Base-by-base conservation (phyloP, 2,329 filamentous ascomycete genomes). In the Fusarium neocosmosporiellum region DNA sequence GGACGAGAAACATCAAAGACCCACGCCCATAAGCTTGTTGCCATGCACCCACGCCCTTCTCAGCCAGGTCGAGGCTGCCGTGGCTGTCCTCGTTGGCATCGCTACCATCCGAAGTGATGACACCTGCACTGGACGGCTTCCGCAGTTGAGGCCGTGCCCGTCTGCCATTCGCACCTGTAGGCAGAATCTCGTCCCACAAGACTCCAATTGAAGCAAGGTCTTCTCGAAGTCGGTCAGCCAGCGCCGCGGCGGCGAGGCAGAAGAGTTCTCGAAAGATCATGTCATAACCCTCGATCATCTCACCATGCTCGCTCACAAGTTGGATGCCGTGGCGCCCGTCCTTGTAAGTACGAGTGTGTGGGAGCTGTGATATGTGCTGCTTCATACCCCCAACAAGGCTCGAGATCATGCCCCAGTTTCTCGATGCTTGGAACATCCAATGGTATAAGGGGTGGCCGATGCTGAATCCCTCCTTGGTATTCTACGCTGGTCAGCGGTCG, bases 361-460 rank as follows among this genome's bases (percentile, higher is more conserved):
- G 81, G 70, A 89, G 78, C 79, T 86, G 73, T 74, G 87, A 83
- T n/a, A 97, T 81, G 73, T 96, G 93, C 41, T 86, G 86, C 62
- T 88, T 88, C 92, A 97, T 97, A 46, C 88, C 88, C 8, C 89
- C 88, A 27, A 97, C 86, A 7, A 96, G 84, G 50, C 90, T 88
- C 63, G 86, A 86, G 29, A 97, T 87, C 43, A 89, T 88, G 9
- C 83, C 79, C 95, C 95, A 98, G 80, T 95, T 92, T 66, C 91
- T 88, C 8, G 93, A 94, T 4, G 94, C 93, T 65, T 93, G 89
- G 78, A 93, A 97, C 77, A 96, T 92, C 95, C 95, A 97, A 58
- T 95, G 90, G 81, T 96, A 97, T 2, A 95, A 90, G 0, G 93
- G 90, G 78, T 97, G 94, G 0, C 90, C 89, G 27, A 91, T 90